Base-by-base conservation (phyloP, 1,284 basidiomycete genomes). In the Microbotryum scabiosae region DNA sequence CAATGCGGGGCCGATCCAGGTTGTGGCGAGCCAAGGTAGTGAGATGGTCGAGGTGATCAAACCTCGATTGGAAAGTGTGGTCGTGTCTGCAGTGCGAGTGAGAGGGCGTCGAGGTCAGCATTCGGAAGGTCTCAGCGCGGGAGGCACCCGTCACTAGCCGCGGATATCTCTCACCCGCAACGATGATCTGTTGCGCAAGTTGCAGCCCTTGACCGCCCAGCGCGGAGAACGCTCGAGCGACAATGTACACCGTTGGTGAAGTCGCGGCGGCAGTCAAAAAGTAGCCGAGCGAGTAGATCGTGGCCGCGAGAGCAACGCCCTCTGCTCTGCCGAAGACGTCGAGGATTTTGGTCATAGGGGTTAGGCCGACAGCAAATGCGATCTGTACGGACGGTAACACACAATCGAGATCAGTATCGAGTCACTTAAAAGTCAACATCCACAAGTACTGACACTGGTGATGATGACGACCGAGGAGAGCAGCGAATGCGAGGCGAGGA, bases 291-390 rank as follows among this genome's bases (percentile, higher is more conserved):
- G 61, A 65, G 61, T 72, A 73, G 18, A 73, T 54, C 3, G 61
- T 44, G 8, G 68, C 72, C 20, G 70, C 68, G 46, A 73, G 56
- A 48, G 69, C 64, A 41, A 73, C 57, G 7, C 70, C 72, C 57
- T 73, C 71, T 4, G 72, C 70, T 47, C 72, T 63, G 5, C 72
- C 72, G 52, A 73, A 73, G 5, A 71, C 70, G 61, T 73, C 72
- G 43, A 73, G 66, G 28, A 73, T 64, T 56, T 73, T 73, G 32
- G 70, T 71, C 60, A 73, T 66, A 0, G 71, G 71, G 1, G 72
- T 71, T 45, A 72, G 72, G 25, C 70, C 72, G 30, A 73, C 66
- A 3, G 71, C 72, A 56, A 65, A 71, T 10, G 67, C 69, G 51
- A 72, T 68, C 69, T 71, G 55, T 0, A 28, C 10, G 10, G n/a